Evolutionary conservation across 345 rosid genomes (phyloP).

Genomic region (Populus euphratica): DNA sequence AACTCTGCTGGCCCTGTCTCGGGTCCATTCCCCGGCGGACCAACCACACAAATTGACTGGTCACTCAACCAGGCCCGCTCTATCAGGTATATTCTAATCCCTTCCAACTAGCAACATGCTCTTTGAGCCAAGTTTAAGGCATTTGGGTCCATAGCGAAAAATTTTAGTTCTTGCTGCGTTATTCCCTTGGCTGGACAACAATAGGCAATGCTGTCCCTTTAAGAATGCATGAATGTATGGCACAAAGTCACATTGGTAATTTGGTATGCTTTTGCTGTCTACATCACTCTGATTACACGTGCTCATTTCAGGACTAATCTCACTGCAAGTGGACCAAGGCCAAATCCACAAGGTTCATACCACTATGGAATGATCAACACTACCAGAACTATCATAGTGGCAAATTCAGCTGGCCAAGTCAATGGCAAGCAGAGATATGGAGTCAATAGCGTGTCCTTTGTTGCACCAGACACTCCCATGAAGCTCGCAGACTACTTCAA

Average conservation of each 20-base stretch:
- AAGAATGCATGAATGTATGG: no score
- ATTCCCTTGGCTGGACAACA: no score
- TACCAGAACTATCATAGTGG: conserved; percentile 60
- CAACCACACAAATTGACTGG: conserved; percentile 52
- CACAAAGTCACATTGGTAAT: no score
- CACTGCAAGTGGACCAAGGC: conserved; percentile 93
- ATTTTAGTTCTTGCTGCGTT: no score
- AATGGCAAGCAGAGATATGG: conserved; percentile 87
- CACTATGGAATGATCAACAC: conserved; percentile 86
- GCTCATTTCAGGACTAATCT: conserved; percentile 64
- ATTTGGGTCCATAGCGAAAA: no score
- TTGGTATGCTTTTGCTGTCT: no score
- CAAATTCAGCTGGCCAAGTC: conserved; percentile 69
- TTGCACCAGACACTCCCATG: conserved; percentile 74
- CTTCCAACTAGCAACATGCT: not conserved
- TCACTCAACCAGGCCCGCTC: conserved; percentile 85
- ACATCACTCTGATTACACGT: not conserved
- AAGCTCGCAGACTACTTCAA: conserved; percentile 89
- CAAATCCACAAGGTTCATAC: conserved; percentile 97
- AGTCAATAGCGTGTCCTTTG: conserved; percentile 67
- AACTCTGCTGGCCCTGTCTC: conserved; percentile 63
- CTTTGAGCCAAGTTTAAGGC: not conserved
- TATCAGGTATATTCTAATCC: conserved; percentile 43
- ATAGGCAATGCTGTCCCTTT: no score
- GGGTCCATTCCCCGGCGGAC: conserved; percentile 78